Evolutionary conservation across 1,139 yeast species (phyloP).

Genomic region (Saccharomyces pastorianus): DNA sequence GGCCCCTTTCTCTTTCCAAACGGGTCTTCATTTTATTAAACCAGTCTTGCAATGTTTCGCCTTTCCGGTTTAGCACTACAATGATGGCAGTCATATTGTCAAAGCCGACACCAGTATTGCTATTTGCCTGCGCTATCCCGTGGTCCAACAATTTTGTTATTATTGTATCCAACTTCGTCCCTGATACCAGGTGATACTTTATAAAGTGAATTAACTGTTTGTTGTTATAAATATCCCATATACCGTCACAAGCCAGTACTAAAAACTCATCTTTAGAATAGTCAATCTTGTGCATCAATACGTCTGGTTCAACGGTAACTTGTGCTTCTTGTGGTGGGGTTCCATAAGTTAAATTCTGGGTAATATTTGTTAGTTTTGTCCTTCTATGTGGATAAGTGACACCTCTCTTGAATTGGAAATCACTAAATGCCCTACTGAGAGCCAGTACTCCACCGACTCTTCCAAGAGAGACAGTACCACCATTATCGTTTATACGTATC

Average conservation of each 20-base stretch:
- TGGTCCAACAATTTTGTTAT: conserved; percentile 54
- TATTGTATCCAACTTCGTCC: conserved; percentile 51
- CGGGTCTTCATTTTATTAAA: conserved; percentile 44
- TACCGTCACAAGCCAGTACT: conserved; percentile 69
- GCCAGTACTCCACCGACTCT: conserved; percentile 71
- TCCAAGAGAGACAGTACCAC: conserved; percentile 60
- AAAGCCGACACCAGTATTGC: conserved; percentile 68
- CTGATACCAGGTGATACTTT: conserved; percentile 49
- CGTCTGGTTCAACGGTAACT: conserved; percentile 65
- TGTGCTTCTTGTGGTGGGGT: conserved; percentile 35
- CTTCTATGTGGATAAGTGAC: conserved; percentile 28
- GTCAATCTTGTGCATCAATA: conserved; percentile 44
- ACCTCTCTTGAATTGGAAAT: conserved; percentile 54
- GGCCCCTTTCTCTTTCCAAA: conserved; percentile 41
- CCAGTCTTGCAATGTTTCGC: conserved; percentile 48
- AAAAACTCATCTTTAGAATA: conserved; percentile 52
- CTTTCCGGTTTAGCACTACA: conserved; percentile 47
- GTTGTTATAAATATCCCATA: conserved; percentile 71
- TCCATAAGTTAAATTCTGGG: conserved; percentile 9
- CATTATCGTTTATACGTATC: conserved; percentile 62
- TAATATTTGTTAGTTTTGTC: not conserved
- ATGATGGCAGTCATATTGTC: conserved; percentile 72
- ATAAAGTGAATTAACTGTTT: conserved; percentile 46
- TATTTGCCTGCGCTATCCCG: conserved; percentile 65
- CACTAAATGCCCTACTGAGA: conserved; percentile 70